phyloP scores from a whole-genome alignment of 352 stramenopile species.

The Peronospora tabacina region DNA sequence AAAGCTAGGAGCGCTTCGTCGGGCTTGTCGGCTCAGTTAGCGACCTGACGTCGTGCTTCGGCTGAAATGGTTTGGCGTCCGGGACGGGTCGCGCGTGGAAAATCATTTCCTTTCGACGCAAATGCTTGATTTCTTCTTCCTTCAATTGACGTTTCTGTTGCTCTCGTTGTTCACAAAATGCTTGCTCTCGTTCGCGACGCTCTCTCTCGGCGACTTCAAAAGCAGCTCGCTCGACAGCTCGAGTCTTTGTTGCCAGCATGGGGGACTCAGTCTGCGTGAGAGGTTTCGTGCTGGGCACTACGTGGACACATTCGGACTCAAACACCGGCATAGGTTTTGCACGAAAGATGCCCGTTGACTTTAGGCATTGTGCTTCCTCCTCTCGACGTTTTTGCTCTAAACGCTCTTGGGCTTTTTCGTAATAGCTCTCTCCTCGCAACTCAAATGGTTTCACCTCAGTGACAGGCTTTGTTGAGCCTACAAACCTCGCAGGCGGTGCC shows the following conservation, averaged over 20 bases:
- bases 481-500: slow-evolving; percentile 47
- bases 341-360: slow-evolving; percentile 40
- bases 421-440: slow-evolving; percentile 42
- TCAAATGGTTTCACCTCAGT: slow-evolving; percentile 65
- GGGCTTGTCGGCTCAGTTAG: slow-evolving; percentile 58
- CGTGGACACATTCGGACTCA: slow-evolving; percentile 25
- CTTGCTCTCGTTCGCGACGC: slow-evolving; percentile 55
- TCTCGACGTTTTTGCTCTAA: slow-evolving; percentile 49
- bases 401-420: slow-evolving; percentile 52
- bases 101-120: slow-evolving; percentile 64
- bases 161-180: slow-evolving; percentile 43
- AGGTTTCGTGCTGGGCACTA: slow-evolving; percentile 30
- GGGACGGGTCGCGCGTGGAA: slow-evolving; percentile 65
- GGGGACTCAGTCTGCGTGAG: slow-evolving; percentile 43
- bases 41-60: slow-evolving; percentile 39
- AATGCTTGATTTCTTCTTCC: slow-evolving; percentile 60
- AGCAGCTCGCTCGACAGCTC: slow-evolving; percentile 49
- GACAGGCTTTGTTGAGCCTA: slow-evolving; percentile 62
- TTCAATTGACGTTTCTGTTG: slow-evolving; percentile 41
- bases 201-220: slow-evolving; percentile 68
- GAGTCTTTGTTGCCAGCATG: slow-evolving; percentile 54
- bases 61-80: slow-evolving; percentile 35
- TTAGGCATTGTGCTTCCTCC: slow-evolving; percentile 39
- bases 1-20: slow-evolving; percentile 24
- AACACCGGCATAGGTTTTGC: slow-evolving; percentile 64